Evolutionary conservation across 2,329 filamentous ascomycete genomes (phyloP).

Genomic region (Aureobasidium leucospermi): DNA sequence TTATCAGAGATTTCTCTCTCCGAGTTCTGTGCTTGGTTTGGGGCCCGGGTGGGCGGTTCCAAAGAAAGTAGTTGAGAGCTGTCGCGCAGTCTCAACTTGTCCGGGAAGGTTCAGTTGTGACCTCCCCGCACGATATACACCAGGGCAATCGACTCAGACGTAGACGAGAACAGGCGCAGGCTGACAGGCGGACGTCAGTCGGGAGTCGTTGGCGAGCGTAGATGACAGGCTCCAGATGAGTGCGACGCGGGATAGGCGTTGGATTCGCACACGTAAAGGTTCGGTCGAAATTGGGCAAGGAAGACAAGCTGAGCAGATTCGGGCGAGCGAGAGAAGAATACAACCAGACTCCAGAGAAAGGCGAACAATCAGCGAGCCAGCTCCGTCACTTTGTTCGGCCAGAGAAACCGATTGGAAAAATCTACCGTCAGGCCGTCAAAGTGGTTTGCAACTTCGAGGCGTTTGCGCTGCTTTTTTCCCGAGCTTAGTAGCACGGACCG

Average conservation of each 20-base stretch:
- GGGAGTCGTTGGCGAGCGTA: not conserved
- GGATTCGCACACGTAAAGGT: not conserved
- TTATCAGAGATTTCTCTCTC: slow-evolving; percentile 48
- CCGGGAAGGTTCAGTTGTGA: slow-evolving; percentile 13
- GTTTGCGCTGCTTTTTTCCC: slow-evolving; percentile 9
- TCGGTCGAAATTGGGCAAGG: not conserved
- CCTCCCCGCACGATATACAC: slow-evolving; percentile 13
- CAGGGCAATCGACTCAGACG: not conserved
- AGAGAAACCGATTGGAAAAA: slow-evolving; percentile 5
- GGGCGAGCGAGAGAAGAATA: slow-evolving; percentile 11
- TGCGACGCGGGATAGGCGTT: slow-evolving; percentile 1
- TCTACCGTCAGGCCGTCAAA: slow-evolving; percentile 4
- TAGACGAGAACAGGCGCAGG: not conserved
- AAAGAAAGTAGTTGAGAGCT: slow-evolving; percentile 12
- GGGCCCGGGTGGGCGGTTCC: not conserved
- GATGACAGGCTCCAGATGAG: not conserved
- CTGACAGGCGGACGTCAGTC: slow-evolving; percentile 4
- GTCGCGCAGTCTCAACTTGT: slow-evolving; percentile 12
- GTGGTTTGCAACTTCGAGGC: slow-evolving; percentile 6
- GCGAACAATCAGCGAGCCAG: slow-evolving; percentile 9
- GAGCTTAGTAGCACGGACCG: not conserved
- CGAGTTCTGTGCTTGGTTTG: slow-evolving; percentile 77
- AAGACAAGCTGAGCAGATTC: not conserved
- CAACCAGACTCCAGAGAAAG: slow-evolving; percentile 4
- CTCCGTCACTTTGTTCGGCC: slow-evolving; percentile 10